Percentiles rank a stretch among this genome's conserved stretches.
Conservation (phyloP, 106 monocot species). For the Posidonia australis region DNA sequence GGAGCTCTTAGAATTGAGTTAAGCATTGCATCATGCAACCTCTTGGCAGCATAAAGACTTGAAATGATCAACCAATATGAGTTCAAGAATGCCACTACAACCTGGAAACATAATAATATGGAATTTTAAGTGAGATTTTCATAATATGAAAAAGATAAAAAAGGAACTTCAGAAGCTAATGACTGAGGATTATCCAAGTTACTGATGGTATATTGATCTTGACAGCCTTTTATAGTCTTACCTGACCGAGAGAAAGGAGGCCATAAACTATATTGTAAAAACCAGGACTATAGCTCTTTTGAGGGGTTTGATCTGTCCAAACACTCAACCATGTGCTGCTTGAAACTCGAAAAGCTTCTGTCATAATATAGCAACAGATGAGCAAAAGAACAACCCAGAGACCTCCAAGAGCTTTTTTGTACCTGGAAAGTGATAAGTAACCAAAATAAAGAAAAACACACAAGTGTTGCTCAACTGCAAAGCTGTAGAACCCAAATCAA, state of each 20-base stretch:
- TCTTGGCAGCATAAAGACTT: slow-evolving; percentile 91
- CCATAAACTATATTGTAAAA: slow-evolving; percentile 90
- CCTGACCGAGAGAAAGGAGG: slow-evolving; percentile 77
- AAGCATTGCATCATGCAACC: slow-evolving; percentile 86
- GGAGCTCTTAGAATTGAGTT: slow-evolving; percentile 86
- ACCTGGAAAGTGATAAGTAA: slow-evolving; percentile 33
- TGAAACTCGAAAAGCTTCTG: slow-evolving; percentile 77
- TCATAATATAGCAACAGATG: slow-evolving; percentile 57
- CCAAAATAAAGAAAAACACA: not conserved
- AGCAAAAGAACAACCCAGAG: slow-evolving; percentile 78
- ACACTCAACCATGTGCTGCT: slow-evolving; percentile 94
- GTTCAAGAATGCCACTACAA: slow-evolving; percentile 62
- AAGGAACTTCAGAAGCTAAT: not conserved
- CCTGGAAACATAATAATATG: slow-evolving; percentile 45
- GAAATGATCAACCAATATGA: slow-evolving; percentile 88
- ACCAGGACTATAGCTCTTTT: slow-evolving; percentile 56
- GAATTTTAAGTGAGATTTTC: slow-evolving; percentile 5
- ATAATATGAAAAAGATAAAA: not conserved
- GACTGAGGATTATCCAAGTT: not conserved
- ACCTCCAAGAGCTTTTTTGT: slow-evolving; percentile 88
- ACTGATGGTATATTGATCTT: not conserved
- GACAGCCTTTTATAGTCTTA: slow-evolving; percentile 7
- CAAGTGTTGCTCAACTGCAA: no score
- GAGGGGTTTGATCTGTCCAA: slow-evolving; percentile 78
- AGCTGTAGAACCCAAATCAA: no score